Evolutionary conservation across 129 eudicot species (phyloP).

Genomic region (Tagetes erecta): DNA sequence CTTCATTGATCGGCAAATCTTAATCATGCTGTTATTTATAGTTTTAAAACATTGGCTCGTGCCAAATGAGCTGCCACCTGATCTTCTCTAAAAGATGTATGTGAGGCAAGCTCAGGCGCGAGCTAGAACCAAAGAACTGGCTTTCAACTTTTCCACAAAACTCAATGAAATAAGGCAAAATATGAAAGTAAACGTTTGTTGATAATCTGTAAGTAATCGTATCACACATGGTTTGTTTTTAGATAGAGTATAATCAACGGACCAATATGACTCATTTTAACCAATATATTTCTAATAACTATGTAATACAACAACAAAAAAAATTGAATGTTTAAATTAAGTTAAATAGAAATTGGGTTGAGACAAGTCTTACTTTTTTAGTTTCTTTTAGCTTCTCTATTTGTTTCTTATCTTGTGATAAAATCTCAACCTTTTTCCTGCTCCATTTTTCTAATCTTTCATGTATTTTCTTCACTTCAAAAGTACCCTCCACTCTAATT

Average conservation of each 20-base stretch:
- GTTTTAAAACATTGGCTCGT: background rate
- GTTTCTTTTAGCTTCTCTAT: constrained; percentile 37
- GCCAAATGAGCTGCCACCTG: background rate
- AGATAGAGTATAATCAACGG: too few species aligned
- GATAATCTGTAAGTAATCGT: too few species aligned
- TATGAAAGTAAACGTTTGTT: too few species aligned
- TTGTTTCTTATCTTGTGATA: constrained; percentile 49
- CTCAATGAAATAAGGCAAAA: background rate
- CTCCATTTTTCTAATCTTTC: constrained; percentile 76
- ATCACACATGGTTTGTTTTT: too few species aligned
- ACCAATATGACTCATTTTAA: too few species aligned
- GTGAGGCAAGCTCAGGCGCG: background rate
- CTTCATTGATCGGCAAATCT: background rate
- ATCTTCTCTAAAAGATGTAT: background rate
- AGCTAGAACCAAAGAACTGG: background rate
- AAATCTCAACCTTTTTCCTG: constrained; percentile 67
- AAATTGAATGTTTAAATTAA: background rate
- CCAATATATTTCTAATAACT: too few species aligned
- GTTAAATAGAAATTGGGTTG: background rate
- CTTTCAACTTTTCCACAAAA: background rate
- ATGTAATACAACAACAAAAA: too few species aligned
- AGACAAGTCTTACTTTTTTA: constrained; percentile 40
- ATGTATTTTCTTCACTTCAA: constrained; percentile 82
- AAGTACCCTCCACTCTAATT: constrained; percentile 66
- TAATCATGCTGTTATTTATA: background rate